Base-by-base conservation (phyloP, 208 protist genomes). In the Leishmania guyanensis region DNA sequence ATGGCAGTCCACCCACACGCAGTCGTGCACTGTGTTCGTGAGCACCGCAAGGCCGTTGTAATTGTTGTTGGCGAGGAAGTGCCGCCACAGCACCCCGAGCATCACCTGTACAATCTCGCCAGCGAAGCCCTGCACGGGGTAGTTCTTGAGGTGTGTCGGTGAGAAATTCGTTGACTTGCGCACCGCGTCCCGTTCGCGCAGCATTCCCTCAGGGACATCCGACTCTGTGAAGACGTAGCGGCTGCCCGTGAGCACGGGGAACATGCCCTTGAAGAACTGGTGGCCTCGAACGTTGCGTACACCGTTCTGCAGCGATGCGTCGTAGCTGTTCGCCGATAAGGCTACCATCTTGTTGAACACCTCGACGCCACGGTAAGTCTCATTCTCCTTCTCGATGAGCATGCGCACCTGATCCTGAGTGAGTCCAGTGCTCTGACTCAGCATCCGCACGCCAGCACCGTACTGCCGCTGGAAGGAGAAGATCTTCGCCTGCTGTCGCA, bases 401-500 rank as follows among this genome's bases (percentile, higher is more conserved):
- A 91, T 91, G 39, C 93, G 93, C 65, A 98, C 93, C 87, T 98
- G 93, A 56, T 98, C 95, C 74, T 95, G 92, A 56, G 94, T 95
- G 33, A 98, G 87, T 9, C 95, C 95, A 1, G 96, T 98, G 77
- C 93, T 97, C 79, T 96, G 85, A 82, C 94, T 97, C 78, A 98
- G 94, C 94, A 97, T 97, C 81, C 93, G 94, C 62, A 92, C 95
- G 2, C 96, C 96, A 5, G 96, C 96, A 69, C 96, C 96, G 86
- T 98, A 98, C 86, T 98, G 96, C 69, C 96, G 86, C 84, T 98
- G 96, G 78, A 98, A 98, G 54, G 94, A 98, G 85, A 98, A 98
- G 60, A 98, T 97, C 82, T 98, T 98, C 8, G 96, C 96, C 82
- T 98, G 95, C 83, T 97, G 94, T 16, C 96, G 91, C 78, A 97